These are phyloP conservation scores for Aureobasidium sp. DNA, from an alignment of 2,329 filamentous ascomycete species.

Conservation along the genomic window DNA sequence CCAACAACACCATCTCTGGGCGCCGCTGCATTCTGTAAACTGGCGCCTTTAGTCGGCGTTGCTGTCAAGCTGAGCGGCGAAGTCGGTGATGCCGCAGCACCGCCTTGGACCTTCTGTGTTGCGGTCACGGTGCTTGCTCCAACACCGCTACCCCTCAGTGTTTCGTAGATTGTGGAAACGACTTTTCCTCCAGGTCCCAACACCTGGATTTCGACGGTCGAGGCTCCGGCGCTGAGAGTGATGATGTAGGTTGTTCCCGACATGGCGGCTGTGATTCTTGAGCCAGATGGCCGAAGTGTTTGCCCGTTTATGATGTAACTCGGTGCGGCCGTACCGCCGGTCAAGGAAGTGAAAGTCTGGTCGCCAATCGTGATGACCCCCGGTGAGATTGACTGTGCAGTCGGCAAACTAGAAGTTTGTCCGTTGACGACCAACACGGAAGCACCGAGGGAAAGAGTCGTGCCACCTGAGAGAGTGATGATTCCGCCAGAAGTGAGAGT, in stretches of 20 bases:
- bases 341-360: conserved; percentile 23
- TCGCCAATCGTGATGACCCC: conserved; percentile 25
- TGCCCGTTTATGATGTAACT: conserved; percentile 33
- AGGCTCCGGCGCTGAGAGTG: conserved; percentile 28
- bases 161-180: conserved; percentile 24
- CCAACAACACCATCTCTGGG: not conserved
- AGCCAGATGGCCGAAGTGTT: conserved; percentile 29
- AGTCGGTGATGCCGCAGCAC: not conserved
- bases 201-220: conserved; percentile 28
- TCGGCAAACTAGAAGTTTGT: conserved; percentile 3
- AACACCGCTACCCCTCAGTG: conserved; percentile 17
- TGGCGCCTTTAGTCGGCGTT: not conserved
- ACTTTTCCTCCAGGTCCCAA: conserved; percentile 25
- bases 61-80: not conserved
- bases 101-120: not conserved
- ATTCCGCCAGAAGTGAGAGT: conserved; percentile 13
- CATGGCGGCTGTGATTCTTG: conserved; percentile 21
- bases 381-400: conserved; percentile 18
- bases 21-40: conserved; percentile 4
- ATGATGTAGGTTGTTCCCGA: conserved; percentile 22
- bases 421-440: conserved; percentile 33
- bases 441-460: conserved; percentile 26
- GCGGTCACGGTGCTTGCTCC: not conserved
- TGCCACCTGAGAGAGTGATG: conserved; percentile 10
- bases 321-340: conserved; percentile 17